These are phyloP conservation scores for Penicillium nucicola DNA, from an alignment of 495 filamentous ascomycete genomes.

Conservation along the genomic window DNA sequence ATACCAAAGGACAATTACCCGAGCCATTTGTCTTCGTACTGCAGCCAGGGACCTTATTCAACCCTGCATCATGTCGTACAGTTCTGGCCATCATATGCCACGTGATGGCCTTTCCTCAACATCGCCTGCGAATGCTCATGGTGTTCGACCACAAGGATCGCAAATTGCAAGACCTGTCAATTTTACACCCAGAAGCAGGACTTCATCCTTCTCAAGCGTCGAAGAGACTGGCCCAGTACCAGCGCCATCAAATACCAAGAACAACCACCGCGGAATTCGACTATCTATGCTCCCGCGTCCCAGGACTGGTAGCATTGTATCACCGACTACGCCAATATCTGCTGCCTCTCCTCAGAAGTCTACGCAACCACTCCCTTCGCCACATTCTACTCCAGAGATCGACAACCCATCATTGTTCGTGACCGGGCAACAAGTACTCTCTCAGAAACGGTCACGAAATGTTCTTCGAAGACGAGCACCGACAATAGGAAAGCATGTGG, in stretches of 20 bases:
- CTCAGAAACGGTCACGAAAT: constrained; percentile 34
- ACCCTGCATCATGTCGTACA: constrained; percentile 39
- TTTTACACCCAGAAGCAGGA: constrained; percentile 17
- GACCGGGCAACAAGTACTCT: constrained; percentile 8
- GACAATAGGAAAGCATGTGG: constrained; percentile 37
- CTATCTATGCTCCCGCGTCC: constrained; percentile 33
- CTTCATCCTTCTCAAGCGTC: constrained; percentile 28
- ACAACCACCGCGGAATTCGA: constrained; percentile 21
- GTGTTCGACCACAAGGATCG: constrained; percentile 18
- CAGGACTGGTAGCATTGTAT: constrained; percentile 18
- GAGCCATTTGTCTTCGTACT: constrained; percentile 27
- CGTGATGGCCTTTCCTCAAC: constrained; percentile 25
- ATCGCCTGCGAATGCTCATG: constrained; percentile 16
- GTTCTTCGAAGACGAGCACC: constrained; percentile 42
- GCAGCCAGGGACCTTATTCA: constrained; percentile 22
- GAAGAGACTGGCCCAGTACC: constrained; percentile 24
- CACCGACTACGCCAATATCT: constrained; percentile 16
- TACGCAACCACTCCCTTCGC: constrained; percentile 16
- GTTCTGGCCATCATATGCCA: constrained; percentile 33
- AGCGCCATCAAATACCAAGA: constrained; percentile 19
- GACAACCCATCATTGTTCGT: constrained; percentile 9
- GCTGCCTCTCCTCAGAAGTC: constrained; percentile 12
- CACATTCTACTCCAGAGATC: constrained; percentile 15
- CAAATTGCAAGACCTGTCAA: constrained; percentile 29
- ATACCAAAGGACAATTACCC: constrained; percentile 20